These are phyloP conservation scores for Passalora sequoiae DNA, from an alignment of 2,329 filamentous ascomycete genomes.

Conservation along the genomic window DNA sequence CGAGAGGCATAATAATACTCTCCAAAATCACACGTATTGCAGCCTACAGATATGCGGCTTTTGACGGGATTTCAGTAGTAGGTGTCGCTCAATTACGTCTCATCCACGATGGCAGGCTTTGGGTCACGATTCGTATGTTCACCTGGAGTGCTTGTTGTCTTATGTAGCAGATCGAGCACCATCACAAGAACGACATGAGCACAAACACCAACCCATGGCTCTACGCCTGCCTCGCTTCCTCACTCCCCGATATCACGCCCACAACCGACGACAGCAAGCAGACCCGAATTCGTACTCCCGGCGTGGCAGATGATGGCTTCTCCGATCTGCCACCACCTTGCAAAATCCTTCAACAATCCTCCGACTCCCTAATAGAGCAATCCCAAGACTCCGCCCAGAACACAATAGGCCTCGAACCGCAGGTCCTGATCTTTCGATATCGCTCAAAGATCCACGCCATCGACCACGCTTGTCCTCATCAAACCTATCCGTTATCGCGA, in stretches of 20 bases:
- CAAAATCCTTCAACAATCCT: conserved; percentile 48
- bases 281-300: conserved; percentile 42
- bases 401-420: conserved; percentile 41
- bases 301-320: conserved; percentile 7
- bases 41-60: too few relatives aligned
- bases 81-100: too few relatives aligned
- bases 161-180: too few relatives aligned
- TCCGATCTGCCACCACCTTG: conserved; percentile 36
- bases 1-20: too few relatives aligned
- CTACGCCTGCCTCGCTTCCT: conserved; percentile 50
- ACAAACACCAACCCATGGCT: conserved; percentile 44
- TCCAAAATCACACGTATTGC: too few relatives aligned
- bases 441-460: conserved; percentile 61
- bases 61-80: too few relatives aligned
- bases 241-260: conserved; percentile 51
- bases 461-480: conserved; percentile 68
- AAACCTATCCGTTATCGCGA: conserved; percentile 59
- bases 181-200: too few relatives aligned
- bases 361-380: conserved; percentile 37
- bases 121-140: too few relatives aligned
- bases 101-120: too few relatives aligned
- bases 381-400: conserved; percentile 35
- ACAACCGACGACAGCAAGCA: conserved; percentile 38
- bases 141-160: too few relatives aligned
- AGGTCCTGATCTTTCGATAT: conserved; percentile 62